Evolutionary conservation across 768 basidiomycete species (phyloP), one percentile per base, ranked within the genome.

Genomic region (Exidia glandulosa): DNA sequence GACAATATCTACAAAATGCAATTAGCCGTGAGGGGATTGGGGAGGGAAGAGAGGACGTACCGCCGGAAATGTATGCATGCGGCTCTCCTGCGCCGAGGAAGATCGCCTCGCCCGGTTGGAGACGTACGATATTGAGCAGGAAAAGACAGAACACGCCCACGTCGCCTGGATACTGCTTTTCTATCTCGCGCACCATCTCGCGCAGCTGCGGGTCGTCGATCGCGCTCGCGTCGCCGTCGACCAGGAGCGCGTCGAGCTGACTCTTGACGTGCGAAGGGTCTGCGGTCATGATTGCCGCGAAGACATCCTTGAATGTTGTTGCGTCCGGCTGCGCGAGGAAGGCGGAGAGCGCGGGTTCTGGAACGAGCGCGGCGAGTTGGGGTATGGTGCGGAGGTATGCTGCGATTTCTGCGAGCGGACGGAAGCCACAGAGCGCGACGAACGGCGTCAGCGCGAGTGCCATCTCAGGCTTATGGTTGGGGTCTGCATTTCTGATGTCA

Each of bases 391-490:
- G 66, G 62, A 99, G 79, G 73, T 83, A 81, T 19, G 75, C 70
- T 19, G 85, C 84, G 69, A 99, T 90, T 55, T 80, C 73, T 1
- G 76, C 67, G 1, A 93, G 81, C 3, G 95, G 95, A 19, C 87
- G 81, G 76, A 98, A 99, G 47, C 95, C 95, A 69, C 94, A 95
- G 67, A 98, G 77, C 1, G 90, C 96, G 37, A 77, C 77, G 77
- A 98, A 98, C 14, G 86, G 83, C 0, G 94, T 94, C 61, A 99
- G 73, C 0, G 96, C 96, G 36, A 99, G 79, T n/a, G 94, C 93
- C 91, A 99, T 95, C 71, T 99, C 96, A 2, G 96, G 96, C 73
- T 99, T 99, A 67, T 99, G 96, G 69, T 98, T 98, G 4, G 85
- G 82, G 71, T 99, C 96, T 75, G 68, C 64, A 60, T 66, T 67